Conservation (phyloP, 2,329 filamentous ascomycete species). For the Colletotrichum lini region DNA sequence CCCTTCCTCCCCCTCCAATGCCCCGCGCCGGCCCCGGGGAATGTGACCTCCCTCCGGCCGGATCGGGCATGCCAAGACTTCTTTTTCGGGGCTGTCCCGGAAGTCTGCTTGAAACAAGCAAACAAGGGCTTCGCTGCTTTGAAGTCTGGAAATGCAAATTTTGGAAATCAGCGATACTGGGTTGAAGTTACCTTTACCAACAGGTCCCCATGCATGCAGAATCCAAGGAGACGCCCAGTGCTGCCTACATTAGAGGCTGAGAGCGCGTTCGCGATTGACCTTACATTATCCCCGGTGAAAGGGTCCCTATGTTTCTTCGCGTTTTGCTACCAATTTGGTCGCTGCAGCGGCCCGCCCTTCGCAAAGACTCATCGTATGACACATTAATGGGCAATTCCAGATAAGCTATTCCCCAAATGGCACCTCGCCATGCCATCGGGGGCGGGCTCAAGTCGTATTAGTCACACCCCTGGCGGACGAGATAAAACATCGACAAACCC, state of each 20-base stretch:
- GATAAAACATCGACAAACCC: background rate
- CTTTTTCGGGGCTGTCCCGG: background rate
- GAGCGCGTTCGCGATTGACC: background rate
- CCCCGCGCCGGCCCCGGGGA: background rate
- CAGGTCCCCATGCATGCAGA: too few species aligned
- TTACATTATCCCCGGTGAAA: background rate
- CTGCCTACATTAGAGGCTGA: too few species aligned
- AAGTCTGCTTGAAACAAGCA: too few species aligned
- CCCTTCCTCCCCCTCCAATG: background rate
- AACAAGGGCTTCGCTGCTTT: too few species aligned
- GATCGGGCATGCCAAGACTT: background rate
- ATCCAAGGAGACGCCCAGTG: too few species aligned
- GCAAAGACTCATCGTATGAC: slow-evolving; percentile 25
- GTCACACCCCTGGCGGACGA: background rate
- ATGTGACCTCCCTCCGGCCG: background rate
- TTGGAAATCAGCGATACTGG: too few species aligned
- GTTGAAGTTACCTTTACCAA: too few species aligned
- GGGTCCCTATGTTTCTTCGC: background rate
- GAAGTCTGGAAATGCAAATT: too few species aligned
- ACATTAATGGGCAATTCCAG: background rate
- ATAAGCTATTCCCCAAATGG: background rate
- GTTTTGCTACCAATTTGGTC: background rate
- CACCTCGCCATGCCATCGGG: background rate
- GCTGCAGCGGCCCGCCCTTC: background rate
- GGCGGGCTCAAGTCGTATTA: background rate